These are phyloP conservation scores for Trichoderma sp. DNA, from an alignment of 2,329 filamentous ascomycete genomes.

Conservation along the genomic window DNA sequence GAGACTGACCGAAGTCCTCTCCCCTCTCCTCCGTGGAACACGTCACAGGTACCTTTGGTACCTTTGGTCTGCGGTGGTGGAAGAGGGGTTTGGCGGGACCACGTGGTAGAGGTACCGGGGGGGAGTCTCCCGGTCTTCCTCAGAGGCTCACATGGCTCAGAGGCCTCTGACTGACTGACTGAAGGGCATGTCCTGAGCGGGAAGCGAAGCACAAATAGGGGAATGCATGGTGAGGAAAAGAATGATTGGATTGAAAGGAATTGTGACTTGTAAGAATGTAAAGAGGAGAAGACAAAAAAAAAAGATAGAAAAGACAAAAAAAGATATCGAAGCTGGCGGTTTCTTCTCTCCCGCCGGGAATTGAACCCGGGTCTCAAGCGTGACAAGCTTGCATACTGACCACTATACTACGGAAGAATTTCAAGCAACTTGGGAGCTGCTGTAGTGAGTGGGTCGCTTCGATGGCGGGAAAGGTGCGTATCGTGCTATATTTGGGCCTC, in stretches of 20 bases:
- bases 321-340: conserved; percentile 20
- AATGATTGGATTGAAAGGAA: not conserved
- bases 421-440: conserved; percentile 8
- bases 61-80: not conserved
- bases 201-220: not conserved
- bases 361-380: conserved; percentile 35
- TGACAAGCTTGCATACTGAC: conserved; percentile 35
- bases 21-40: conserved; percentile 21
- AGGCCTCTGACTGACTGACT: no score
- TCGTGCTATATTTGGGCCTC: not conserved
- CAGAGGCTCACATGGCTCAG: no score
- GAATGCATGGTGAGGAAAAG: not conserved
- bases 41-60: conserved; percentile 23
- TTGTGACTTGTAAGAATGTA: not conserved
- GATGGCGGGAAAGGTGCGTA: not conserved
- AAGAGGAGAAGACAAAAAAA: not conserved
- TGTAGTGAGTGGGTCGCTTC: conserved; percentile 27
- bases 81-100: conserved; percentile 15
- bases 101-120: conserved; percentile 15
- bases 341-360: conserved; percentile 33
- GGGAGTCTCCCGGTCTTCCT: not conserved
- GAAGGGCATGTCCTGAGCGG: not conserved
- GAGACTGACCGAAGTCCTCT: conserved; percentile 12
- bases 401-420: conserved; percentile 33
- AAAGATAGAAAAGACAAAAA: not conserved